Conservation (phyloP, 805 yeast species). For the Yamadazyma akitaensis region DNA sequence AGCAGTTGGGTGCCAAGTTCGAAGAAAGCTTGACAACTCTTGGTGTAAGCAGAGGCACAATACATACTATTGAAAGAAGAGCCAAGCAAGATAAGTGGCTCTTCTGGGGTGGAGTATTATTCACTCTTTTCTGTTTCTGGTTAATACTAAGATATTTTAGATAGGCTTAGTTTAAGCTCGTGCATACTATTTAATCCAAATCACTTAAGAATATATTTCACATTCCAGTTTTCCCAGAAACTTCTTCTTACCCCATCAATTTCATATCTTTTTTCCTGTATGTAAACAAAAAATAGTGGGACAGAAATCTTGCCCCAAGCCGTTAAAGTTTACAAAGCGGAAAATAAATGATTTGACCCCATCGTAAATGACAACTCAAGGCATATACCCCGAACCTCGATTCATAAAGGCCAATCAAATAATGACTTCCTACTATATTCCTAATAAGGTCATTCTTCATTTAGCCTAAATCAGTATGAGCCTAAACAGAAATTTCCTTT, state of each 20-base stretch:
- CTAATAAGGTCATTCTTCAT: neutral
- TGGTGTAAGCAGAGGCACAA: slow-evolving; percentile 85
- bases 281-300: neutral
- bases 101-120: slow-evolving; percentile 69
- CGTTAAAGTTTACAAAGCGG: neutral
- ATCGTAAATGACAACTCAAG: slow-evolving; percentile 3
- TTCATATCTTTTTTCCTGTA: neutral
- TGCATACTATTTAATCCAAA: too few species aligned
- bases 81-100: slow-evolving; percentile 84
- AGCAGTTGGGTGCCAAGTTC: slow-evolving; percentile 59
- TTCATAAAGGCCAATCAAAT: neutral
- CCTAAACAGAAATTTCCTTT: slow-evolving; percentile 3
- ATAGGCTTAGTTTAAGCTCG: slow-evolving; percentile 18
- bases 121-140: slow-evolving; percentile 65
- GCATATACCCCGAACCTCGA: neutral
- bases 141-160: slow-evolving; percentile 63
- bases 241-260: neutral
- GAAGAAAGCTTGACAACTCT: slow-evolving; percentile 70
- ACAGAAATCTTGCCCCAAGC: neutral
- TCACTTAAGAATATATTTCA: neutral
- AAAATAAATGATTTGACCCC: neutral
- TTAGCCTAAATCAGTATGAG: neutral
- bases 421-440: neutral
- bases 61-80: slow-evolving; percentile 71
- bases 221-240: neutral